phyloP scores from a whole-genome alignment of 345 rosid genomes.

The Moricandia moricandioides region DNA sequence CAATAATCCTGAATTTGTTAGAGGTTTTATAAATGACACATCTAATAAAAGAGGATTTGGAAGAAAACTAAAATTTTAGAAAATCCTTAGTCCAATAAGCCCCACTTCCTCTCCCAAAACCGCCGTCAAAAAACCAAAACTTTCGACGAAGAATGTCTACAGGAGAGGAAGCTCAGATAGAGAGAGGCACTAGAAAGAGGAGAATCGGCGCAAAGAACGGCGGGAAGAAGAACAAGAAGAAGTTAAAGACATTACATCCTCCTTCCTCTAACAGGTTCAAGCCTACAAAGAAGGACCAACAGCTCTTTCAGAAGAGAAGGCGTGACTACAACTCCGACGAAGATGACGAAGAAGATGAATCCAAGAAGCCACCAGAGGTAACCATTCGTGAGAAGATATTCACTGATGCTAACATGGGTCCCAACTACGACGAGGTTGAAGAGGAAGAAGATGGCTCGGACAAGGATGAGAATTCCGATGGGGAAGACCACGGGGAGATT shows the following conservation, averaged over 20 bases:
- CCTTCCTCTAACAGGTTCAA: constrained; percentile 46
- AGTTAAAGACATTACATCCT: constrained; percentile 41
- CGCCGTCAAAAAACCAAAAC: constrained; percentile 18
- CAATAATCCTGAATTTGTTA: too few relatives aligned
- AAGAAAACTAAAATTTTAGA: too few relatives aligned
- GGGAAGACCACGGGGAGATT: constrained; percentile 48
- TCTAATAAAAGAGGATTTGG: too few relatives aligned
- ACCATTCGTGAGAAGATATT: constrained; percentile 31
- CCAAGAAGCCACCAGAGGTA: constrained; percentile 7
- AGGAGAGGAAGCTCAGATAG: constrained; percentile 41
- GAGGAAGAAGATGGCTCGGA: constrained; percentile 23
- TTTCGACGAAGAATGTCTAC: constrained; percentile 15
- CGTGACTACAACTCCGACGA: constrained; percentile 84
- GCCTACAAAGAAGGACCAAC: constrained; percentile 51
- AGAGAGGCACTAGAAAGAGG: constrained; percentile 45
- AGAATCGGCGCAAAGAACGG: constrained; percentile 51
- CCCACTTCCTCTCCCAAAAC: neutral
- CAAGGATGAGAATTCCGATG: constrained; percentile 38
- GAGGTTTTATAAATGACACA: too few relatives aligned
- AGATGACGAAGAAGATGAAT: constrained; percentile 40
- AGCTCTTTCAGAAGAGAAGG: constrained; percentile 66
- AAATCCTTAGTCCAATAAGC: too few relatives aligned
- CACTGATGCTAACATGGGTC: constrained; percentile 21
- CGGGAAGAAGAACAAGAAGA: constrained; percentile 56
- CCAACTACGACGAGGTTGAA: constrained; percentile 22